phyloP scores from a whole-genome alignment of 78 protist genomes.

The Planoprotostelium fungivorum region DNA sequence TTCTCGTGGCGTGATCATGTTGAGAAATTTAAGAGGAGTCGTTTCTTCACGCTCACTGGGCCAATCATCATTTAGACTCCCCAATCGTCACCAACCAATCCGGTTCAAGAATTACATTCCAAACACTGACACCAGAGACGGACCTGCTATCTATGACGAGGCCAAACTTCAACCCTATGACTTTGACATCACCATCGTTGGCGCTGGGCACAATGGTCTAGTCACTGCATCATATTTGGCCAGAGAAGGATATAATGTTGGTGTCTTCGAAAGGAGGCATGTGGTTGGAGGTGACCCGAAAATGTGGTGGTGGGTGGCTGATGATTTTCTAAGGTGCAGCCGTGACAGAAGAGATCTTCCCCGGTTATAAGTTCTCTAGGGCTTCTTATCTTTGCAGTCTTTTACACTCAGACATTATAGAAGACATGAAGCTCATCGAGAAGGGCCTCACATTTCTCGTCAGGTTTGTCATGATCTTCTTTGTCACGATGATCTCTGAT shows the following conservation, averaged over 20 bases:
- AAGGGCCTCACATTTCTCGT: constrained; percentile 20
- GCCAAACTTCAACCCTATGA: too few species aligned
- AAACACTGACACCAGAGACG: too few species aligned
- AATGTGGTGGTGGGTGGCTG: neutral
- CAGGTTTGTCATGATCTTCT: constrained; percentile 4
- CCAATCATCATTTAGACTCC: too few species aligned
- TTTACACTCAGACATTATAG: constrained; percentile 21
- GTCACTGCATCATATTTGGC: constrained; percentile 25
- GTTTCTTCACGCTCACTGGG: too few species aligned
- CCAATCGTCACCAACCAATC: too few species aligned
- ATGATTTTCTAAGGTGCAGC: constrained; percentile 36
- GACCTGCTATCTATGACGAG: too few species aligned
- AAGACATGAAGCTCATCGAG: constrained; percentile 20
- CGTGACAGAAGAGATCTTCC: constrained; percentile 54
- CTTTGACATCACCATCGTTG: neutral
- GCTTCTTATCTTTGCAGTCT: constrained; percentile 49
- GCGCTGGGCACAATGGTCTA: constrained; percentile 19
- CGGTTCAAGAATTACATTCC: too few species aligned
- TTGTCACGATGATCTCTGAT: neutral
- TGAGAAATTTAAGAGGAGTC: too few species aligned
- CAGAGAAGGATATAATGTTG: neutral
- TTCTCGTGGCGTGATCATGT: too few species aligned
- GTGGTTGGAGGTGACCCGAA: constrained; percentile 15
- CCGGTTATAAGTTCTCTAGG: constrained; percentile 65
- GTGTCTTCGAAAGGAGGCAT: constrained; percentile 36